These are phyloP conservation scores for Apiospora phragmitis DNA, from an alignment of 2,329 filamentous ascomycete species.

Conservation along the genomic window DNA sequence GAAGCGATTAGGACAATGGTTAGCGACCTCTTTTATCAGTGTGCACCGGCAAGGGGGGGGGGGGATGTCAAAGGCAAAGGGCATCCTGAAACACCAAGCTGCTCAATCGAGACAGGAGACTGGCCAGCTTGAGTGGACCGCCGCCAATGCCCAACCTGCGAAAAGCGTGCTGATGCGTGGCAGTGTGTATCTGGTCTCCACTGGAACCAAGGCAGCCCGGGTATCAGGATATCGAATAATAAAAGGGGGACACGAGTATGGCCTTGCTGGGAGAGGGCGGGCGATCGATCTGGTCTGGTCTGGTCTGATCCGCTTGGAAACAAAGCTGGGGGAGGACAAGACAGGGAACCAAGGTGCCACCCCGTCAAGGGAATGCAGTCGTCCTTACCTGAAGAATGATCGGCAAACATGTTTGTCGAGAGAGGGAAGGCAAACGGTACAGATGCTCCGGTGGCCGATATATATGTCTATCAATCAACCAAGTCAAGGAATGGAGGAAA, in stretches of 20 bases:
- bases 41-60: too few relatives aligned
- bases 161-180: constrained; percentile 9
- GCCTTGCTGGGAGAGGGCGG: background rate
- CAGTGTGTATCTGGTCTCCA: constrained; percentile 8
- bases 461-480: background rate
- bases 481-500: background rate
- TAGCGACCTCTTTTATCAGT: constrained; percentile 19
- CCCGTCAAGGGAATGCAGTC: constrained; percentile 8
- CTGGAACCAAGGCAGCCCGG: constrained; percentile 7
- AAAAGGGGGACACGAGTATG: background rate
- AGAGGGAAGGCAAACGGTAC: background rate
- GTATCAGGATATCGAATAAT: constrained; percentile 11
- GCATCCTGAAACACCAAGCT: constrained; percentile 48
- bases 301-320: constrained; percentile 6
- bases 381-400: constrained; percentile 18
- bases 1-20: constrained; percentile 25
- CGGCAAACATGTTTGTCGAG: constrained; percentile 16
- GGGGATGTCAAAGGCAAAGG: constrained; percentile 43
- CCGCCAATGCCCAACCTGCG: constrained; percentile 12
- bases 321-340: constrained; percentile 1
- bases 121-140: constrained; percentile 40
- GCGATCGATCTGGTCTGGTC: background rate
- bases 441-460: background rate
- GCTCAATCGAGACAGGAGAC: constrained; percentile 45
- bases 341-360: constrained; percentile 5